phyloP scores from a whole-genome alignment of 2,329 filamentous ascomycete genomes.

The Botrytis byssoidea region DNA sequence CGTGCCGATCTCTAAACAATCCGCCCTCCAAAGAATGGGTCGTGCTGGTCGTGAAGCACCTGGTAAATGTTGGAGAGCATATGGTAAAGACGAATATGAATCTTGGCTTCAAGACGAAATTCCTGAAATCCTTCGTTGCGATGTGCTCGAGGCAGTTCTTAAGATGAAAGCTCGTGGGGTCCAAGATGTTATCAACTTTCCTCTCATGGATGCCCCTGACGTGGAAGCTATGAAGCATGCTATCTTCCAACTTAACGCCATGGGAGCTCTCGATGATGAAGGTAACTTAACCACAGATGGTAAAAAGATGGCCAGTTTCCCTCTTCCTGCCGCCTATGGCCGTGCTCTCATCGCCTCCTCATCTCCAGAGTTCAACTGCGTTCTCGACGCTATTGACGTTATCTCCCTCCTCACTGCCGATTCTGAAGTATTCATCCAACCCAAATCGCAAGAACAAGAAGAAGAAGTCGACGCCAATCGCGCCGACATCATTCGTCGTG shows the following conservation, averaged over 20 bases:
- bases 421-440: constrained; percentile 60
- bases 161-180: constrained; percentile 94
- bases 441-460: constrained; percentile 56
- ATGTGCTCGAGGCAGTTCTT: constrained; percentile 80
- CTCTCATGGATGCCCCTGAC: constrained; percentile 79
- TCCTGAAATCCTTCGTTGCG: constrained; percentile 88
- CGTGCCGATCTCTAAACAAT: constrained; percentile 89
- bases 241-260: constrained; percentile 72
- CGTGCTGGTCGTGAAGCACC: constrained; percentile 90
- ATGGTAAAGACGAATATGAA: constrained; percentile 75
- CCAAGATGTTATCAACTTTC: constrained; percentile 76
- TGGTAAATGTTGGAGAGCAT: constrained; percentile 86
- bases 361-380: constrained; percentile 66
- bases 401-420: constrained; percentile 63
- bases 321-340: constrained; percentile 76
- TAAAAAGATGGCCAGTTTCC: constrained; percentile 75
- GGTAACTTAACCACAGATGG: constrained; percentile 74
- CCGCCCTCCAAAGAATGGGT: constrained; percentile 86
- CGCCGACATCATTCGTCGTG: constrained; percentile 58
- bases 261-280: constrained; percentile 71
- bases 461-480: constrained; percentile 55
- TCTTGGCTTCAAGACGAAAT: constrained; percentile 69
- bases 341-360: constrained; percentile 80
- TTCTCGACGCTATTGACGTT: constrained; percentile 83
- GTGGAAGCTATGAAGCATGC: constrained; percentile 78